Conservation (phyloP, 495 filamentous ascomycete species). For the Neurospora sp. region DNA sequence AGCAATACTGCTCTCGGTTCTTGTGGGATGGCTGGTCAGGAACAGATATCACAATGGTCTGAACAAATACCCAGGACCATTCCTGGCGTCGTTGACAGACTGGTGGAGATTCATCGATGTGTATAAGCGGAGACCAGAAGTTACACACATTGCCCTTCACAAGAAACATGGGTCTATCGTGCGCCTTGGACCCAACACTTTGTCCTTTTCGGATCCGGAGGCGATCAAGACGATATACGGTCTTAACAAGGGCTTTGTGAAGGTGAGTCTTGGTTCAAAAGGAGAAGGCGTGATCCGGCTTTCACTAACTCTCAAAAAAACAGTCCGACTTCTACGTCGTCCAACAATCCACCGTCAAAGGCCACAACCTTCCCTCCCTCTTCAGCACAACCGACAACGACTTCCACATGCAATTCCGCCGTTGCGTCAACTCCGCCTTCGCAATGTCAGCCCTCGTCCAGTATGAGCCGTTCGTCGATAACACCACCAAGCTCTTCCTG, state of each 20-base stretch:
- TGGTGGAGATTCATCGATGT: conserved; percentile 63
- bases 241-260: conserved; percentile 71
- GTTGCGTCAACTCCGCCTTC: conserved; percentile 62
- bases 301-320: conserved; percentile 6
- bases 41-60: conserved; percentile 52
- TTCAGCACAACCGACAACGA: conserved; percentile 68
- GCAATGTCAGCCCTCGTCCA: conserved; percentile 61
- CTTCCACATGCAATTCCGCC: conserved; percentile 62
- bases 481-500: conserved; percentile 52
- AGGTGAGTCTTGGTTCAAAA: conserved; percentile 35
- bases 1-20: conserved; percentile 18
- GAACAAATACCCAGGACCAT: conserved; percentile 56
- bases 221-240: conserved; percentile 69
- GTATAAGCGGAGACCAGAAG: conserved; percentile 48
- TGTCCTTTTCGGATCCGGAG: conserved; percentile 58
- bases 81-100: conserved; percentile 56
- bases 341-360: conserved; percentile 54
- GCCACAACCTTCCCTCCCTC: conserved; percentile 56
- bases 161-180: conserved; percentile 62
- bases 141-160: conserved; percentile 57
- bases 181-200: conserved; percentile 54
- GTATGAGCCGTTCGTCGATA: conserved; percentile 66
- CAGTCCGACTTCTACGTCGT: conserved; percentile 66
- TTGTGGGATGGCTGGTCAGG: conserved; percentile 36
- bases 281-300: no score